Evolutionary conservation across 768 basidiomycete genomes (phyloP), one percentile per base, ranked within the genome.

Genomic region (Collybia nuda): DNA sequence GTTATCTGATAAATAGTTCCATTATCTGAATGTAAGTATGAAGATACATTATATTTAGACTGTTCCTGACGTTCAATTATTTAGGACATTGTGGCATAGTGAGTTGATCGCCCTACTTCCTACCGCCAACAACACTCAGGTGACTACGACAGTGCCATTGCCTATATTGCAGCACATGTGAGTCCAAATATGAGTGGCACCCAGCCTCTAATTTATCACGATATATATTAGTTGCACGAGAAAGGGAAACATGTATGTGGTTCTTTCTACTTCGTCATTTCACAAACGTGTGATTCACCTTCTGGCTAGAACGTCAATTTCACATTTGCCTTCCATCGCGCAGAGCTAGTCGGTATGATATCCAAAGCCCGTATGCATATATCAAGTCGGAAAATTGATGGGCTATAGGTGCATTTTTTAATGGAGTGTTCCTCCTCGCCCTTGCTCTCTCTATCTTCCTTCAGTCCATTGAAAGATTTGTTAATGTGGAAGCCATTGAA

Each of bases 271-370:
- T n/a, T n/a, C n/a, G n/a, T n/a, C n/a, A n/a, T n/a, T n/a, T n/a
- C n/a, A n/a, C n/a, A n/a, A n/a, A n/a, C n/a, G n/a, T n/a, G n/a
- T n/a, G n/a, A n/a, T 18, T 35, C 15, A 46, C 18, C 28, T 1
- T n/a, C 44, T 47, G 14, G 26, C 11, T 26, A 81, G 77, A 76
- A 74, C 45, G 61, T 70, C 44, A 71, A 71, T 47, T 82, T 77
- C 56, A 82, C 79, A 6, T 82, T 75, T 54, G 80, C 79, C 4
- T 79, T 80, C 55, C 76, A 79, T 58, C 76, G 79, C 40, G 78
- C 78, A 45, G 79, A 82, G 57, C 71, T 80, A 50, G 74, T 82
- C 53, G 79, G 78, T 80, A 65, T 50, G 67, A 55, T 54, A 19
- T 44, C 37, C 2, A 18, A n/a, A 39, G 14, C 19, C 11, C 14